These are phyloP conservation scores for Cornus controversa DNA, from an alignment of 148 eudicot species.

Conservation along the genomic window DNA sequence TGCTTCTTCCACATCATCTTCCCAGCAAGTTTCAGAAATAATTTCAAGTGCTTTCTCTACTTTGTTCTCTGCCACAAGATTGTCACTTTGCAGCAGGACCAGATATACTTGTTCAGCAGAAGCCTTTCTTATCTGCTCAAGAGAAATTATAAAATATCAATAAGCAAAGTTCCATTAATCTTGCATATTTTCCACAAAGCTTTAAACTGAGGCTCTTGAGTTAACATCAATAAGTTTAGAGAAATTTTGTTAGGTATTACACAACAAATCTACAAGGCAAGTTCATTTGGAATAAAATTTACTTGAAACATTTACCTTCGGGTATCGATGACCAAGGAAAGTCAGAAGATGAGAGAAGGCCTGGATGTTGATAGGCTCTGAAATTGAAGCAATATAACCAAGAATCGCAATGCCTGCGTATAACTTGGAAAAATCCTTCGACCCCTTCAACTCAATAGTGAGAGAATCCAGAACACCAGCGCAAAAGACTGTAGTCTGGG, in stretches of 20 bases:
- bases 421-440: slow-evolving; percentile 87
- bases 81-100: slow-evolving; percentile 71
- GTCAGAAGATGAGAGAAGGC: slow-evolving; percentile 76
- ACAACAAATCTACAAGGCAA: background rate
- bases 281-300: background rate
- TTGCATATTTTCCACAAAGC: background rate
- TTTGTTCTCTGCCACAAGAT: slow-evolving; percentile 56
- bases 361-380: slow-evolving; percentile 52
- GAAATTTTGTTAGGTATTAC: background rate
- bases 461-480: slow-evolving; percentile 70
- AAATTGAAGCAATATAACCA: slow-evolving; percentile 78
- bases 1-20: slow-evolving; percentile 76
- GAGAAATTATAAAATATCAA: slow-evolving; percentile 5
- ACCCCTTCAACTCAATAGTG: slow-evolving; percentile 62
- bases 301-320: slow-evolving; percentile 63
- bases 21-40: slow-evolving; percentile 88
- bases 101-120: slow-evolving; percentile 91
- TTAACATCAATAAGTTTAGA: too few relatives aligned
- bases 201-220: too few relatives aligned
- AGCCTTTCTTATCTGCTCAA: slow-evolving; percentile 72
- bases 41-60: slow-evolving; percentile 76
- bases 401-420: slow-evolving; percentile 89
- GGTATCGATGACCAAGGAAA: slow-evolving; percentile 88
- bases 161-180: background rate
- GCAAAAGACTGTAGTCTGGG: slow-evolving; percentile 63